Conservation (phyloP, 345 rosid genomes). For the Streptanthus diversifolius region DNA sequence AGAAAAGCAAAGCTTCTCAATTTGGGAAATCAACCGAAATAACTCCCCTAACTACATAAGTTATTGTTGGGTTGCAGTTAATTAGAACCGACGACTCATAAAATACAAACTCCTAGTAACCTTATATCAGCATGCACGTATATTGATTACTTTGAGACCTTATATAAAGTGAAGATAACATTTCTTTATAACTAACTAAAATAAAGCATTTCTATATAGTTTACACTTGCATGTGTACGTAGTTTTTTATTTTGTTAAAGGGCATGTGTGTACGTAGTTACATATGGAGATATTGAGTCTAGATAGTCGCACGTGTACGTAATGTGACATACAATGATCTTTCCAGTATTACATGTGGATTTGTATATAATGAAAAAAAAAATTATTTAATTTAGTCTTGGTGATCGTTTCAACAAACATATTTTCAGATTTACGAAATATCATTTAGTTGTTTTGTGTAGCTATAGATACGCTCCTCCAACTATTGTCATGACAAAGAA, state of each 20-base stretch:
- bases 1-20: neutral
- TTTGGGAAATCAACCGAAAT: neutral
- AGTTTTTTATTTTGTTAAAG: neutral
- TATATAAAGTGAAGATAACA: neutral
- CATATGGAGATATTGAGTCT: neutral
- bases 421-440: neutral
- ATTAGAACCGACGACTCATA: neutral
- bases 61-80: neutral
- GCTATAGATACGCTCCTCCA: neutral
- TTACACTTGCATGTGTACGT: neutral
- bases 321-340: neutral
- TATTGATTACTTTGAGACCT: neutral
- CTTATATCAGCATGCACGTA: neutral
- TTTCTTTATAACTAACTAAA: neutral
- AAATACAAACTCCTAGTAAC: neutral
- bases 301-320: neutral
- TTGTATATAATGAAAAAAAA: neutral
- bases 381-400: neutral
- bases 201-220: neutral
- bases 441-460: neutral
- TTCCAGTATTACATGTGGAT: neutral
- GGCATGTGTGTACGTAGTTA: neutral
- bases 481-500: neutral
- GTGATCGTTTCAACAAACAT: neutral
- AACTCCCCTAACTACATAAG: neutral